Evolutionary conservation across 257 asterid genomes (phyloP), one percentile per base, ranked within the genome.

Genomic region (Leonotis leonurus): DNA sequence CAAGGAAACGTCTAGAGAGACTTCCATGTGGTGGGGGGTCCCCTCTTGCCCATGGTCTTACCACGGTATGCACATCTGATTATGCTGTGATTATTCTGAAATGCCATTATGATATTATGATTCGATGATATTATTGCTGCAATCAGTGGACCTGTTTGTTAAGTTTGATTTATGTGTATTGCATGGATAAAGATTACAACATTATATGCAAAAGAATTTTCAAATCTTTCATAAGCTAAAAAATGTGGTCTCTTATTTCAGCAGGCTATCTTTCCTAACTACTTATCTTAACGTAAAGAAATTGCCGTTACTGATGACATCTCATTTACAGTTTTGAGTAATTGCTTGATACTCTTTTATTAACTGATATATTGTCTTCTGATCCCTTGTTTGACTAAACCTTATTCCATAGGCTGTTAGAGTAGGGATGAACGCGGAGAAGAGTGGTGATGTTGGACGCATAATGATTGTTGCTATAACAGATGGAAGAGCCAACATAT

Each of bases 11-110:
- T 71, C 95, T 93, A 8, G 99, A 93, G 82, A 87, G 95, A 75
- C 96, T 93, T 71, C 99, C 99, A 37, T 93, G 99, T 77, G 99
- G 99, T 24, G 97, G 99, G 11, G 97, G 99, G 64, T 92, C 99
- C 69, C 99, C 99, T 40, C 88, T 92, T 70, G 99, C 99, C 48
- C 99, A 92, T 74, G 99, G 97, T 33, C 99, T 92, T 59, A 89
- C 97, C 20, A 89, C 90, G 81, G 97, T 90, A 87, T 27, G 52
- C 43, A 43, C 43, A 29, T 56, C 53, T 66, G 26, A 54, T 50
- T 37, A 21, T 65, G 20, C 29, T 14, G n/a, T 33, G 7, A 44
- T 54, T 36, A 41, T 43, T 46, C 55, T 24, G 17, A 44, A 52
- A 30, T 26, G 12, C 7, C 60, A 12, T 43, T 33, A 20, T 43